These are phyloP conservation scores for Fusarium ambrosium DNA, from an alignment of 2,329 filamentous ascomycete genomes.

Conservation along the genomic window DNA sequence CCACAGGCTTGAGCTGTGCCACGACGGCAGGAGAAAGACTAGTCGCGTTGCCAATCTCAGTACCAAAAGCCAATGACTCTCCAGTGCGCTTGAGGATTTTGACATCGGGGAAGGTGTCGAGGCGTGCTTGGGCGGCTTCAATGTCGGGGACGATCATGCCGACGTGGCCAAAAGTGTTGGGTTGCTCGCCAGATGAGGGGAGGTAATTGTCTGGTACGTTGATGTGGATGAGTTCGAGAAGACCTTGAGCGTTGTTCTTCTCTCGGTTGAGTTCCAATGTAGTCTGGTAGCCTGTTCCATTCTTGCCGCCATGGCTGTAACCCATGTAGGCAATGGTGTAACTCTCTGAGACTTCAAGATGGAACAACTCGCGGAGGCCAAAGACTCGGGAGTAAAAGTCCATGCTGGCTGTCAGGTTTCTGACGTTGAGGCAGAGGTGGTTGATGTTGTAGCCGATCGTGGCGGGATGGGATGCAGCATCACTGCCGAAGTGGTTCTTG, in stretches of 20 bases:
- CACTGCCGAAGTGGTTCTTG: conserved; percentile 18
- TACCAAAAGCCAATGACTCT: background rate
- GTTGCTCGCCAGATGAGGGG: conserved; percentile 33
- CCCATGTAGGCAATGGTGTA: conserved; percentile 54
- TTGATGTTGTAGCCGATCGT: conserved; percentile 54
- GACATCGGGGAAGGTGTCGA: conserved; percentile 38
- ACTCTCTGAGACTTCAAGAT: conserved; percentile 43
- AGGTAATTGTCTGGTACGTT: conserved; percentile 37
- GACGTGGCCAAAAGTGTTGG: conserved; percentile 52
- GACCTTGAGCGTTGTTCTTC: conserved; percentile 52
- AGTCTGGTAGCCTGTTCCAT: conserved; percentile 55
- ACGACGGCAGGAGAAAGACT: background rate
- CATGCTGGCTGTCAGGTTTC: conserved; percentile 48
- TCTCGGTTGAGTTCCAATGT: conserved; percentile 49
- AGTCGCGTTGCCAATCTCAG: background rate
- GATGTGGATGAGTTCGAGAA: conserved; percentile 51
- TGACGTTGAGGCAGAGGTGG: conserved; percentile 51
- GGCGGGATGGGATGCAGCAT: conserved; percentile 46
- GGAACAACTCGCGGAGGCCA: conserved; percentile 54
- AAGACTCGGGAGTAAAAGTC: conserved; percentile 52
- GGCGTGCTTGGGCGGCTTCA: conserved; percentile 44
- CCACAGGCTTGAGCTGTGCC: background rate
- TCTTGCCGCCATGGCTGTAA: conserved; percentile 53
- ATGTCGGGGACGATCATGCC: conserved; percentile 54
- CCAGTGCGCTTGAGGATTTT: conserved; percentile 44